Percentiles rank a stretch among this genome's conserved stretches.
These are phyloP conservation scores for Populus trichocarpa DNA, from an alignment of 441 rosid species.

Conservation along the genomic window DNA sequence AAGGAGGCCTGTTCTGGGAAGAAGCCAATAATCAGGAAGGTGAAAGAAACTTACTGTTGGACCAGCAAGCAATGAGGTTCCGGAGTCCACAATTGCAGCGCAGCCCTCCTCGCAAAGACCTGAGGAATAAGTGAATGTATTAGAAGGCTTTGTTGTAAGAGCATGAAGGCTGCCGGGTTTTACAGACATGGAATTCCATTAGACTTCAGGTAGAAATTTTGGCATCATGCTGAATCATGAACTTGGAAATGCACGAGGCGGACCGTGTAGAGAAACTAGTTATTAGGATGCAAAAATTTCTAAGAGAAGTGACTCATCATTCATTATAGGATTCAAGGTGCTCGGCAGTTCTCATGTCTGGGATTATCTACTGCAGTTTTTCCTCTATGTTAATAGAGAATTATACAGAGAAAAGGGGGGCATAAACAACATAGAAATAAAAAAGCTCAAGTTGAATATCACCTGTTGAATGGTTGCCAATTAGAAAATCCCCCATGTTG, in stretches of 20 bases:
- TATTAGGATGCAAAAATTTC: background rate
- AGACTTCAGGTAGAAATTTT: background rate
- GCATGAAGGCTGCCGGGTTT: background rate
- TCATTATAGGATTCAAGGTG: background rate
- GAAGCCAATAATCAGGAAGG: background rate
- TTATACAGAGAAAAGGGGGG: background rate
- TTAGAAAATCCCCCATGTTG: constrained; percentile 61
- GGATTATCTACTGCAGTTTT: background rate
- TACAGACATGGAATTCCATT: background rate
- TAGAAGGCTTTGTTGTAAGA: background rate
- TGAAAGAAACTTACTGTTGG: constrained; percentile 51
- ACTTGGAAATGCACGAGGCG: background rate
- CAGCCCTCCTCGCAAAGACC: constrained; percentile 65
- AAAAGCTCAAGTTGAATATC: constrained; percentile 3
- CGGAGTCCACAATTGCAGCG: constrained; percentile 77
- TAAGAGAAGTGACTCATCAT: background rate
- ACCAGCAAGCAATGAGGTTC: constrained; percentile 76
- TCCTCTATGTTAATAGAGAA: background rate
- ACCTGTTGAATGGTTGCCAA: constrained; percentile 60
- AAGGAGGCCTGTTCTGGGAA: background rate
- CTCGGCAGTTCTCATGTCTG: background rate
- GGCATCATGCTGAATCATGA: background rate
- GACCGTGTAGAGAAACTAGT: background rate
- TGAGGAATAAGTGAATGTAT: constrained; percentile 10
- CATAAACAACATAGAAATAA: background rate